Conservation (phyloP, 2,329 filamentous ascomycete species). For the Curvularia hawaiiensis region DNA sequence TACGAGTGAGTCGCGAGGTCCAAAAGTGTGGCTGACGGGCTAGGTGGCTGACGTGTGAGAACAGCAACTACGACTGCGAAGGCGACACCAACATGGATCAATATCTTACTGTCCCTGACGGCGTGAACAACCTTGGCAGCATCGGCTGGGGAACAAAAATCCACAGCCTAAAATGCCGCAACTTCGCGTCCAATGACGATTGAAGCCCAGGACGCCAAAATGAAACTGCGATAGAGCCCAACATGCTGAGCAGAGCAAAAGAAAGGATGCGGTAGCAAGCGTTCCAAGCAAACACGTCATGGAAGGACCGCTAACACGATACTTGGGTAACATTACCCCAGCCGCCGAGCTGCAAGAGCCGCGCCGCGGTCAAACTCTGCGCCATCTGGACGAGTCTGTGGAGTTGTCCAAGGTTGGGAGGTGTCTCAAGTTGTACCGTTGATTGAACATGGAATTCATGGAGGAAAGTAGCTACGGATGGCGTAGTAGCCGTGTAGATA, state of each 20-base stretch:
- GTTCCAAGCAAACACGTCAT: neutral
- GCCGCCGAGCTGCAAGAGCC: neutral
- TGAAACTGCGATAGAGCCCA: neutral
- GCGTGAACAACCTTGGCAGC: conserved; percentile 41
- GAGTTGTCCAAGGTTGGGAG: neutral
- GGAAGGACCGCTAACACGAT: neutral
- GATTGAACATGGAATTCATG: neutral
- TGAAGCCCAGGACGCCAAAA: conserved; percentile 6
- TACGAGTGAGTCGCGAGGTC: conserved; percentile 35
- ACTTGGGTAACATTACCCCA: neutral
- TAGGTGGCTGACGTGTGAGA: neutral
- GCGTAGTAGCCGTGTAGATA: neutral
- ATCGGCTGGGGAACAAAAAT: conserved; percentile 37
- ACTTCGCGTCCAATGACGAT: conserved; percentile 18
- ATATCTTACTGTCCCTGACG: conserved; percentile 34
- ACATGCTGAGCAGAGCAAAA: neutral
- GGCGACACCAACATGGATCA: conserved; percentile 24
- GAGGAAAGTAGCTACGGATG: neutral
- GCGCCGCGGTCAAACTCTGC: neutral
- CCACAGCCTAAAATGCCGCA: conserved; percentile 35
- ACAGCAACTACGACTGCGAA: conserved; percentile 41
- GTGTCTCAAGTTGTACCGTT: neutral
- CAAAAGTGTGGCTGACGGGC: neutral
- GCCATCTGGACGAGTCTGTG: neutral
- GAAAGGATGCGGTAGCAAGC: neutral